Base-by-base conservation (phyloP, 2,329 filamentous ascomycete genomes). In the Amphichorda felina region DNA sequence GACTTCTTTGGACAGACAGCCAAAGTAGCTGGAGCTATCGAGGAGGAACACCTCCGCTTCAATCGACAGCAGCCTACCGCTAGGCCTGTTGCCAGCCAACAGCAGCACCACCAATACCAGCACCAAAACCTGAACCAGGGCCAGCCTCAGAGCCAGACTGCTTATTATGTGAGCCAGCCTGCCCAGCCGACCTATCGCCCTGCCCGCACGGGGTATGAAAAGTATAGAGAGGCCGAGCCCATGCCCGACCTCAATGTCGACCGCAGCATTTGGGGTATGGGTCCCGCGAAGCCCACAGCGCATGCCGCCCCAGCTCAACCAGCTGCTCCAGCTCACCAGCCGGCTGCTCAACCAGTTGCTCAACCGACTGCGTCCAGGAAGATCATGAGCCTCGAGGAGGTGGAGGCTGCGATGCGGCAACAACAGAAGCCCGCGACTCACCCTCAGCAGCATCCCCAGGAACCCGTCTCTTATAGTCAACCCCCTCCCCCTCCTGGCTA, bases 1-100 rank as follows among this genome's bases (percentile, higher is more conserved):
- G 91, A 98, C 57, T 98, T 96, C 61, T 94, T 93, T 45, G 88
- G 88, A 28, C 79, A 84, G 51, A 98, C 91, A 6, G 88, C 88
- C 39, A 78, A 88, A 58, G 83, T 94, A 28, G 72, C 87, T 15
- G 72, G 79, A 60, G 87, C 82, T 25, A 82, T 98, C 47, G 82
- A 86, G 44, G 87, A 96, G 58, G 91, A 96, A 61, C 84, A 94
- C 53, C 67, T 87, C 50, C 79, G 87, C 38, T 95, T 80, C 59
- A 75, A 74, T 47, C 79, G 87, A 36, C 79, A 89, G 44, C 72
- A 81, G 44, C 79, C 82, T 11, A 58, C 68, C 14, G 56, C 70
- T 15, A 68, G 49, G 34, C 36, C 46, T 13, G 43, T 40, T 18
- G 46, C 40, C 14, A 22, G 24, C 35, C 18, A 30, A 16, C 14